Conservation (phyloP, 2,329 filamentous ascomycete genomes). For the Reticulascus tulasneorum region DNA sequence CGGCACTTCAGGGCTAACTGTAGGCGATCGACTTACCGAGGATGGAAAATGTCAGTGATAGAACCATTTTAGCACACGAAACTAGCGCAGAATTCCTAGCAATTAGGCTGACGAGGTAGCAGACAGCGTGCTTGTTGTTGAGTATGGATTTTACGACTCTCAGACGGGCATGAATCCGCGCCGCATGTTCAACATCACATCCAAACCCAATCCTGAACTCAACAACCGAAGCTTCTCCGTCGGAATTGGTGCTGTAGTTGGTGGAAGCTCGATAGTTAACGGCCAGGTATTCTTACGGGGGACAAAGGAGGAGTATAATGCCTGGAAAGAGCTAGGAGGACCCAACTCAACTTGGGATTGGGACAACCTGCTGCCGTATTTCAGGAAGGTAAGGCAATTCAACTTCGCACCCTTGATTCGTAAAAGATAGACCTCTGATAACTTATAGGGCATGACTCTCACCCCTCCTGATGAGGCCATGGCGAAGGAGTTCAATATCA, state of each 20-base stretch:
- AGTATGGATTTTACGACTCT: conserved; percentile 14
- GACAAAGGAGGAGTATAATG: conserved; percentile 34
- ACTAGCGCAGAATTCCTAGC: conserved; percentile 8
- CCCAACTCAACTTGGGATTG: conserved; percentile 38
- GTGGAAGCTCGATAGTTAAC: conserved; percentile 36
- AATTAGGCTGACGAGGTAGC: conserved; percentile 21
- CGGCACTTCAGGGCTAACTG: conserved; percentile 37
- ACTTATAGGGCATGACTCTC: conserved; percentile 13
- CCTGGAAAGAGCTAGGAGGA: conserved; percentile 41
- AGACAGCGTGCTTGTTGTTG: conserved; percentile 14
- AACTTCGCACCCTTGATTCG: background rate
- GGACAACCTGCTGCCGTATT: conserved; percentile 35
- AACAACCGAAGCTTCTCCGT: conserved; percentile 21
- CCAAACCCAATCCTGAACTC: conserved; percentile 23
- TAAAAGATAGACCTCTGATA: background rate
- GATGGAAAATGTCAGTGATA: conserved; percentile 25
- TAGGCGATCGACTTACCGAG: conserved; percentile 34
- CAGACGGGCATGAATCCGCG: conserved; percentile 17
- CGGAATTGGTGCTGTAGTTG: conserved; percentile 27
- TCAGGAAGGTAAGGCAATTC: conserved; percentile 33
- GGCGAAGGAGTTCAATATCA: conserved; percentile 16
- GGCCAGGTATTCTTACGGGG: conserved; percentile 32
- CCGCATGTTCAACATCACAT: conserved; percentile 25
- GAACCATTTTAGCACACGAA: rapidly evolving
- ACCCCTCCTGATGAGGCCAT: conserved; percentile 12